A percentile compares a stretch with the other conserved stretches of the same genome.
These are phyloP conservation scores for Oxytropis ochrocephala DNA, from an alignment of 306 rosid species.

Conservation along the genomic window DNA sequence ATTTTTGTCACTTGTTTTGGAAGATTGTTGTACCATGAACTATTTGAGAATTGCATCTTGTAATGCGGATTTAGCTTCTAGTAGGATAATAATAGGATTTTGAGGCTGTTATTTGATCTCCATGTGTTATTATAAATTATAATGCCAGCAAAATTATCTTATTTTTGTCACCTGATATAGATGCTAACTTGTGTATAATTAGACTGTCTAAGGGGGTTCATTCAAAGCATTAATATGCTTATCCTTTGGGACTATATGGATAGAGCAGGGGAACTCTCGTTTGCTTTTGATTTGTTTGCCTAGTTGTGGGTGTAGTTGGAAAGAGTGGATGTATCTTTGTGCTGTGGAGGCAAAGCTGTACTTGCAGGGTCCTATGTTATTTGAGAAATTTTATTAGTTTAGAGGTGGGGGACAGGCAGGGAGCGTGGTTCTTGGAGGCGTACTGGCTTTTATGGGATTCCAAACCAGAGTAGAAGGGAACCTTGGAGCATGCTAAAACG, in stretches of 20 bases:
- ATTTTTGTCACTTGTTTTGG: constrained; percentile 16
- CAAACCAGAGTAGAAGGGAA: no score
- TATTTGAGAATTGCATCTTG: constrained; percentile 17
- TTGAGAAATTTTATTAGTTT: no score
- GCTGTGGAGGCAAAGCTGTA: no score
- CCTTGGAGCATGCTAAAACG: no score
- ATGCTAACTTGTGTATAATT: not conserved
- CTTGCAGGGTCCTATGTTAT: no score
- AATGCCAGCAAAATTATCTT: not conserved
- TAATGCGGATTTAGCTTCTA: constrained; percentile 3
- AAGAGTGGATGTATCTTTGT: no score
- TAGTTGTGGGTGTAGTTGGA: no score
- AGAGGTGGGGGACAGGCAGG: no score
- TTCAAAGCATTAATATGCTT: not conserved
- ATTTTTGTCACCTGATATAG: constrained; percentile 3
- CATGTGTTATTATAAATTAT: not conserved
- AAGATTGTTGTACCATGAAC: constrained; percentile 8
- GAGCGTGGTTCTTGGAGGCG: no score
- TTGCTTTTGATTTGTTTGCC: no score
- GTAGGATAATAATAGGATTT: constrained; percentile 16
- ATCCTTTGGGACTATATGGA: not conserved
- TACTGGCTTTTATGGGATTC: no score
- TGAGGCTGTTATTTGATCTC: constrained; percentile 14
- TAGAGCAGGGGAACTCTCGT: no score
- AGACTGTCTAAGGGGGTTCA: not conserved